Conservation (phyloP, 495 filamentous ascomycete genomes). For the Aspergillus carlsbadensis region DNA sequence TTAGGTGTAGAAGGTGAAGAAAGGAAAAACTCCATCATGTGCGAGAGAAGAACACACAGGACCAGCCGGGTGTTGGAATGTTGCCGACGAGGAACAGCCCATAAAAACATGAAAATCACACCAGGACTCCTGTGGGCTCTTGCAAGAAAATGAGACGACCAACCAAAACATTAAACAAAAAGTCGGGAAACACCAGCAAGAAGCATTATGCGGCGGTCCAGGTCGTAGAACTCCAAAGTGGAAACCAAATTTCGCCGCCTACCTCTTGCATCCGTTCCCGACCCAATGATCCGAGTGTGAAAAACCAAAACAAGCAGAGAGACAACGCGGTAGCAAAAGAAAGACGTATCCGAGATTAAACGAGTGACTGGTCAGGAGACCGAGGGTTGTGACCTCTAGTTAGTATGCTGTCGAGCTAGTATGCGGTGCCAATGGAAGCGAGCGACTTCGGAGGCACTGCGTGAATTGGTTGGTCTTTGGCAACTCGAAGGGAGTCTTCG, state of each 20-base stretch:
- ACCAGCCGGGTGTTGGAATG: constrained; percentile 51
- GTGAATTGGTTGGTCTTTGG: constrained; percentile 48
- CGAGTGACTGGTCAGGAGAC: constrained; percentile 1
- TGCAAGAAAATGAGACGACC: constrained; percentile 31
- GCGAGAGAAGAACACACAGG: constrained; percentile 50
- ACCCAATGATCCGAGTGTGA: constrained; percentile 26
- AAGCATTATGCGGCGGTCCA: constrained; percentile 38
- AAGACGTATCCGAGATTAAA: constrained; percentile 4
- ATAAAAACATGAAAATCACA: constrained; percentile 44
- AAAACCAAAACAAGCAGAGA: constrained; percentile 37
- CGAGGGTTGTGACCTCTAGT: not conserved
- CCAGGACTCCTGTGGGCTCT: constrained; percentile 49
- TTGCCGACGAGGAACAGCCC: constrained; percentile 38
- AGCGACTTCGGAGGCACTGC: constrained; percentile 47
- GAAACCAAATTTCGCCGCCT: constrained; percentile 37
- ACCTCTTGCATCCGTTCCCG: constrained; percentile 36
- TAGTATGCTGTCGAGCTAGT: constrained; percentile 25
- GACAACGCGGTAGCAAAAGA: constrained; percentile 33
- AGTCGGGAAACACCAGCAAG: constrained; percentile 38
- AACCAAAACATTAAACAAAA: constrained; percentile 26
- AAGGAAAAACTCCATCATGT: constrained; percentile 45
- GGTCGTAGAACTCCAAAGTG: constrained; percentile 26
- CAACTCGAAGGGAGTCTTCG: constrained; percentile 66
- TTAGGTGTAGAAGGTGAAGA: constrained; percentile 24
- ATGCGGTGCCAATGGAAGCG: constrained; percentile 48